Conservation (phyloP, 1,284 basidiomycete genomes). For the Tilletia horrida region DNA sequence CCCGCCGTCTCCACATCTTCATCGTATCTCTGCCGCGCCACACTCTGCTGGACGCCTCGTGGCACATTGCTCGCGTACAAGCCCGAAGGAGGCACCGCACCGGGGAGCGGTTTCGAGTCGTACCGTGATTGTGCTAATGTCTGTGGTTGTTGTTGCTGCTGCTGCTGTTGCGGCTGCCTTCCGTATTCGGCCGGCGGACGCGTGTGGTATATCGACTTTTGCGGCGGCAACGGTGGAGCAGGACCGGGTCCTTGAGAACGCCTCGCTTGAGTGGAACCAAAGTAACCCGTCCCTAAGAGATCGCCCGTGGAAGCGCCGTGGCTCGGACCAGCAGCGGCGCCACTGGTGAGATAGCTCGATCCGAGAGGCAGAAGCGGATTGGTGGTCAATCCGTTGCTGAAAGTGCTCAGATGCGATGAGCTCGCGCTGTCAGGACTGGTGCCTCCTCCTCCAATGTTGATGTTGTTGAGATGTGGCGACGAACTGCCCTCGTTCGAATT, state of each 20-base stretch:
- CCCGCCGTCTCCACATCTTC: conserved; percentile 6
- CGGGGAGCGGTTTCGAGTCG: too few relatives aligned
- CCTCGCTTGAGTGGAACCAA: background rate
- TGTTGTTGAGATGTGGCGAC: background rate
- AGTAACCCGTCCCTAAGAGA: background rate
- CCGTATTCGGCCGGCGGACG: background rate
- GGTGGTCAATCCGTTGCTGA: conserved; percentile 13
- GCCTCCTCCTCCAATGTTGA: background rate
- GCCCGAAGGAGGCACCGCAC: too few relatives aligned
- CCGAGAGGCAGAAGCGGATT: conserved; percentile 11
- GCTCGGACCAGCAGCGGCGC: background rate
- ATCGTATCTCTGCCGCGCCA: conserved; percentile 14
- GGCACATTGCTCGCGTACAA: too few relatives aligned
- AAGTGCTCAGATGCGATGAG: conserved; percentile 8
- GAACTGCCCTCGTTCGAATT: conserved; percentile 3
- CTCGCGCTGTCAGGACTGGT: conserved; percentile 16
- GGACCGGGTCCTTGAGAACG: background rate
- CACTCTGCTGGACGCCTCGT: background rate
- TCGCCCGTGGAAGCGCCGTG: background rate
- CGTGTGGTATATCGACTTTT: conserved; percentile 13
- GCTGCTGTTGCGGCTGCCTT: too few relatives aligned
- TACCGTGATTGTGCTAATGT: too few relatives aligned
- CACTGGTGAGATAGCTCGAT: conserved; percentile 10
- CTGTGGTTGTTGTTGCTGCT: too few relatives aligned
- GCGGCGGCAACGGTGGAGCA: background rate